Base-by-base conservation (phyloP, 1,284 basidiomycete species). In the Ustilago sp. region DNA sequence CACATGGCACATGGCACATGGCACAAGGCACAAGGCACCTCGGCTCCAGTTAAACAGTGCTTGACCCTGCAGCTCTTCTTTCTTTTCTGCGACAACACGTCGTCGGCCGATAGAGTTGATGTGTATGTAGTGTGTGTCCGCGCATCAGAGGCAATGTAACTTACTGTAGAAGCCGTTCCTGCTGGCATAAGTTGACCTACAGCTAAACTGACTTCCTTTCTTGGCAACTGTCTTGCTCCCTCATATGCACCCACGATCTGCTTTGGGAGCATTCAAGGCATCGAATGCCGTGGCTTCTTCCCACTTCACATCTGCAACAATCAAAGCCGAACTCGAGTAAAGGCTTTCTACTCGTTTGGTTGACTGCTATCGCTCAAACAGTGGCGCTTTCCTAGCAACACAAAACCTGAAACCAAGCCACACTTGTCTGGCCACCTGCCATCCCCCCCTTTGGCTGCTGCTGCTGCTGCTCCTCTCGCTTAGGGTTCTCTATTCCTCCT, bases 11-110 rank as follows among this genome's bases (percentile, higher is more conserved):
- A 23, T 23, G n/a, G n/a, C n/a, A n/a, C n/a, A n/a, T n/a, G 23
- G 23, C 23, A 23, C 23, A 23, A 23, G 57, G 35, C 69, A 71
- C 69, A 66, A 66, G 69, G 69, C 63, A 71, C 45, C 63, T 71
- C 68, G 68, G 63, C 63, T 55, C 68, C 68, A 62, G 23, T 59
- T 1, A 54, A 62, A 59, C 15, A 63, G 50, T 50, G 36, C 63
- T 66, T 59, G 62, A 65, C 63, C 68, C 68, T 71, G 68, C 68
- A 61, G 47, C 41, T 47, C 36, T 45, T 32, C 45, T 45, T 59
- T 36, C 23, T 35, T 34, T 15, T 45, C 48, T 32, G 36, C 31
- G 31, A 43, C 39, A 45, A 38, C 13, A 45, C 13, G 6, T 12
- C 31, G 36, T 3, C 43, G 48, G 48, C 48, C 32, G 48, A 32